Percentiles rank a stretch among this genome's conserved stretches.
Evolutionary conservation across 441 rosid genomes (phyloP).

Genomic region (Omphalea diandra): DNA sequence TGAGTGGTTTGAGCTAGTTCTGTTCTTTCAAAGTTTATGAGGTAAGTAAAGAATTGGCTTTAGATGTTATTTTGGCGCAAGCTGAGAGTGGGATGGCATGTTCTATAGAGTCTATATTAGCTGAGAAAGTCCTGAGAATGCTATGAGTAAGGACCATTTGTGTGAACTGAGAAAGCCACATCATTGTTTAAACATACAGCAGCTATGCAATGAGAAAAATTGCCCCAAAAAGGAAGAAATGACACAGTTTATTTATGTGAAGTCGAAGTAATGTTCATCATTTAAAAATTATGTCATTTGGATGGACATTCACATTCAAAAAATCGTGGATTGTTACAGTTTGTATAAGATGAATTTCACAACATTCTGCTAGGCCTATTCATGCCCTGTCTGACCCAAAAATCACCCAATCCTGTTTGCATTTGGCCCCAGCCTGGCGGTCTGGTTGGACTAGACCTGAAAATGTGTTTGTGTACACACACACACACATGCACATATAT

Average conservation of each 20-base stretch:
- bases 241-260: background rate
- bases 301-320: background rate
- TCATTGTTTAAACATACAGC: background rate
- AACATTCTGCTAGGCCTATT: background rate
- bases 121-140: constrained; percentile 2
- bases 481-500: too few relatives aligned
- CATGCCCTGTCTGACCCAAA: background rate
- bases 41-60: background rate
- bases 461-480: too few relatives aligned
- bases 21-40: background rate
- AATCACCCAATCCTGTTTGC: too few relatives aligned
- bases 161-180: background rate
- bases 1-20: background rate
- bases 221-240: background rate
- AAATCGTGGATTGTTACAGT: background rate
- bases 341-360: background rate
- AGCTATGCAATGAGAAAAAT: background rate
- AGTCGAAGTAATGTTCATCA: background rate
- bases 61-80: background rate
- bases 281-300: background rate
- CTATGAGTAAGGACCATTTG: background rate
- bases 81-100: background rate
- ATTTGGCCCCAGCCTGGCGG: too few relatives aligned
- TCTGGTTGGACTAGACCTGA: too few relatives aligned
- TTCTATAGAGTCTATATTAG: background rate